These are phyloP conservation scores for Neofusicoccum sp. DNA, from an alignment of 2,329 filamentous ascomycete genomes.

Conservation along the genomic window DNA sequence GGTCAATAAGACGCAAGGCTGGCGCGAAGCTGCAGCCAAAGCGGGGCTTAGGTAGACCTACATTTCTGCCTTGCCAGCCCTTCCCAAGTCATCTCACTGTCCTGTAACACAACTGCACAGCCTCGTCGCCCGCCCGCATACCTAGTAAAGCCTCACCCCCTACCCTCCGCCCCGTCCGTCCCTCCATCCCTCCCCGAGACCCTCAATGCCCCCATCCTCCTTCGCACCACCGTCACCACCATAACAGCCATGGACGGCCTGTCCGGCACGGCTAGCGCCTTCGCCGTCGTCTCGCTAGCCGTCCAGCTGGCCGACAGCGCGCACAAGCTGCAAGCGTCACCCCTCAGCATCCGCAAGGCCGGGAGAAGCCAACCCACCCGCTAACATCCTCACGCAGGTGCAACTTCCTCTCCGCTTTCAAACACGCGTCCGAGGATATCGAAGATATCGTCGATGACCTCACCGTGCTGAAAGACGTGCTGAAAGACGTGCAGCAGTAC, in stretches of 20 bases:
- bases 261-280: slow-evolving; percentile 36
- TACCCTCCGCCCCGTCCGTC: no score
- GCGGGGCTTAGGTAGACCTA: no score
- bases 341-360: no score
- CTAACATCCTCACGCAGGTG: no score
- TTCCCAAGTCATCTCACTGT: no score
- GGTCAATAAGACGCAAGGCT: no score
- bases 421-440: background rate
- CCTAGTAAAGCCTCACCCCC: background rate
- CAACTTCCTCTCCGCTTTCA: background rate
- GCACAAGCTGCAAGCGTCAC: background rate
- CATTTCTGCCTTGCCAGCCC: no score
- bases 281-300: slow-evolving; percentile 41
- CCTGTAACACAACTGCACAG: no score
- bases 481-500: background rate
- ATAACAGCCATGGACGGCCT: slow-evolving; percentile 37
- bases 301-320: slow-evolving; percentile 29
- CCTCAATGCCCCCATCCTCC: background rate
- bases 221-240: background rate
- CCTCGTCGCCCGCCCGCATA: no score
- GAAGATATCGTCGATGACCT: slow-evolving; percentile 4
- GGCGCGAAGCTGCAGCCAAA: no score
- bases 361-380: no score
- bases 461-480: background rate
- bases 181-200: no score